Evolutionary conservation across 371 early-diverging fungal species (phyloP), one percentile per base, ranked within the genome.

Genomic region (Mucor circinelloides): DNA sequence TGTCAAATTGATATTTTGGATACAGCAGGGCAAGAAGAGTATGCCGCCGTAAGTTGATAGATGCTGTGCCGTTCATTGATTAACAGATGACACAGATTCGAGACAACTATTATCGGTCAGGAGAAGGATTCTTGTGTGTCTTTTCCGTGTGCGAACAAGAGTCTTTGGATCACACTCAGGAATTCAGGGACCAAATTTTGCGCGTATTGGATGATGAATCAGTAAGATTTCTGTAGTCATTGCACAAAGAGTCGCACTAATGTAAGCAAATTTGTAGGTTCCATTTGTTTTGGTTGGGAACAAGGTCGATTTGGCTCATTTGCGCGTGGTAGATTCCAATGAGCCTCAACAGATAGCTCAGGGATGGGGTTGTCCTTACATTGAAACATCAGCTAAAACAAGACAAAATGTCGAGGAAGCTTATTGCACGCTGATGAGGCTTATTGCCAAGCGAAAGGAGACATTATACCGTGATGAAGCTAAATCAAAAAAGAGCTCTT

Each of bases 21-120:
- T 81, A 96, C 97, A 27, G 97, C 97, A 55, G 95, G 97, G 3
- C 95, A 96, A 73, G 95, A 96, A 83, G 96, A 95, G 78, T 91
- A 90, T 76, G 87, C 88, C 63, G 91, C 91, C 27, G 89, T 91
- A 86, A 74, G 40, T 40, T 15, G 17, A 40, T 40, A 17, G 40
- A 17, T 40, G 5, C 2, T 6, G 0, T 5, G 55, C 9, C 1
- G n/a, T 46, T 27, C 31, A 46, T 13, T 72, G 17, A 40, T 9
- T 40, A 40, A 40, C 40, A 17, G 5, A 8, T 17, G 17, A 3
- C 17, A 6, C 40, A 90, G 86, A 95, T 95, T 76, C 90, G 95
- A 25, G 97, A 96, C 78, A 95, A 95, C 78, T 95, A 95, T 77
- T 95, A 95, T 72, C 87, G 95, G 3, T 89, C 90, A 36, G 95